Evolutionary conservation across 2,329 filamentous ascomycete species (phyloP).

Genomic region (Cladosporium sp.): DNA sequence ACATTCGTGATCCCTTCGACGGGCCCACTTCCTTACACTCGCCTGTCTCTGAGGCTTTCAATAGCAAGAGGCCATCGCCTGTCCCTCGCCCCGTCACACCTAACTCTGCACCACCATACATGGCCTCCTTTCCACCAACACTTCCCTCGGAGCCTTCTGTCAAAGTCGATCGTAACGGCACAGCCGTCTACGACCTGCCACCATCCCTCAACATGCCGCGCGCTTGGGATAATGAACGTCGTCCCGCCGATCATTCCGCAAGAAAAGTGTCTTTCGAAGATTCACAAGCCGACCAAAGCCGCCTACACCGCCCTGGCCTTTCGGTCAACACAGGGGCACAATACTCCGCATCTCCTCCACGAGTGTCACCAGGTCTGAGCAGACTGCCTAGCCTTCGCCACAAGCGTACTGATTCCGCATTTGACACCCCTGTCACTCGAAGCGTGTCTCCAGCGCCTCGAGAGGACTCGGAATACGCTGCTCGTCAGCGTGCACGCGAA

Average conservation of each 20-base stretch:
- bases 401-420: constrained; percentile 17
- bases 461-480: background rate
- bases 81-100: constrained; percentile 2
- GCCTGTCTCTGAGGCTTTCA: constrained; percentile 14
- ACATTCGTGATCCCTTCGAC: constrained; percentile 16
- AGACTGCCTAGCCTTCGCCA: constrained; percentile 13
- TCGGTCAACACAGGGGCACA: constrained; percentile 12
- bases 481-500: background rate
- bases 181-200: constrained; percentile 22
- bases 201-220: constrained; percentile 20
- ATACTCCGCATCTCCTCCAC: constrained; percentile 4
- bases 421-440: constrained; percentile 2
- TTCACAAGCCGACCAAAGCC: constrained; percentile 11
- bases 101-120: constrained; percentile 1
- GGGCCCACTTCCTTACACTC: constrained; percentile 19
- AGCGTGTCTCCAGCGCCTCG: background rate
- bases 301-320: constrained; percentile 10
- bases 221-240: constrained; percentile 19
- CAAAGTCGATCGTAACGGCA: constrained; percentile 19
- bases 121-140: background rate
- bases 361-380: constrained; percentile 21
- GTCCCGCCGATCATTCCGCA: background rate
- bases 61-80: constrained; percentile 24
- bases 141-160: background rate
- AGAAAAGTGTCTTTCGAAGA: constrained; percentile 15